A percentile compares a stretch with the other conserved stretches of the same genome.
These are phyloP conservation scores for Gracilaria domingensis DNA, from an alignment of 23 red algal genomes.

Conservation along the genomic window DNA sequence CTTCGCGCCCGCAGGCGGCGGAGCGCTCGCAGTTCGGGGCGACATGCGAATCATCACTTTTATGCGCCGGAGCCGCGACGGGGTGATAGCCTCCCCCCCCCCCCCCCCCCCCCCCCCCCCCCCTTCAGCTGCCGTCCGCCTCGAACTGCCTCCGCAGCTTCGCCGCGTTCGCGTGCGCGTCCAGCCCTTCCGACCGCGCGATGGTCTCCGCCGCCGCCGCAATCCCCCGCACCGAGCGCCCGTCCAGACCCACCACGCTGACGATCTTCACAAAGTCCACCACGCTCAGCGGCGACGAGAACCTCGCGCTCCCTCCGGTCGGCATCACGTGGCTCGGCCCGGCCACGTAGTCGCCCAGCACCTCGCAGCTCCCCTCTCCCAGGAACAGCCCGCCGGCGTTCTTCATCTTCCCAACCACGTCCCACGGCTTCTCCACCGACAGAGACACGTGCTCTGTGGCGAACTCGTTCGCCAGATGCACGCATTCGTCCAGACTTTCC, in stretches of 20 bases:
- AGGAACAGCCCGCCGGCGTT: slow-evolving; percentile 95
- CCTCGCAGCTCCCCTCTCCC: slow-evolving; percentile 86
- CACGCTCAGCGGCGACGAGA: slow-evolving; percentile 83
- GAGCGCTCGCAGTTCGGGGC: no score
- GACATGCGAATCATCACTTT: no score
- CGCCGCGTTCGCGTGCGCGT: slow-evolving; percentile 85
- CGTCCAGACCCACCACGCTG: slow-evolving; percentile 83
- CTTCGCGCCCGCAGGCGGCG: no score
- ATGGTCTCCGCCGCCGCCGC: slow-evolving; percentile 83
- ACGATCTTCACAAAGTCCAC: slow-evolving; percentile 94
- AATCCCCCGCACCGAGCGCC: slow-evolving; percentile 36
- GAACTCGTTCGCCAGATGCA: slow-evolving; percentile 83
- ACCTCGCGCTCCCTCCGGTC: slow-evolving; percentile 89
- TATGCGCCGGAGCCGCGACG: no score
- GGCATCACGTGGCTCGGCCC: slow-evolving; percentile 98
- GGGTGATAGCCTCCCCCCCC: no score
- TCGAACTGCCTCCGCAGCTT: slow-evolving; percentile 41
- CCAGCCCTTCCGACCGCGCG: slow-evolving; percentile 86
- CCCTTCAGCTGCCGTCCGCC: no score
- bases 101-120: no score
- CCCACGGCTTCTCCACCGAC: slow-evolving; percentile 79
- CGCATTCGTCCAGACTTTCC: slow-evolving; percentile 75
- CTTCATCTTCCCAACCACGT: slow-evolving; percentile 76
- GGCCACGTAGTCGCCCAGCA: slow-evolving; percentile 97
- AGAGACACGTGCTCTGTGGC: slow-evolving; percentile 95